phyloP scores from a whole-genome alignment of 768 basidiomycete species.

The Multifurca ochricompacta region DNA sequence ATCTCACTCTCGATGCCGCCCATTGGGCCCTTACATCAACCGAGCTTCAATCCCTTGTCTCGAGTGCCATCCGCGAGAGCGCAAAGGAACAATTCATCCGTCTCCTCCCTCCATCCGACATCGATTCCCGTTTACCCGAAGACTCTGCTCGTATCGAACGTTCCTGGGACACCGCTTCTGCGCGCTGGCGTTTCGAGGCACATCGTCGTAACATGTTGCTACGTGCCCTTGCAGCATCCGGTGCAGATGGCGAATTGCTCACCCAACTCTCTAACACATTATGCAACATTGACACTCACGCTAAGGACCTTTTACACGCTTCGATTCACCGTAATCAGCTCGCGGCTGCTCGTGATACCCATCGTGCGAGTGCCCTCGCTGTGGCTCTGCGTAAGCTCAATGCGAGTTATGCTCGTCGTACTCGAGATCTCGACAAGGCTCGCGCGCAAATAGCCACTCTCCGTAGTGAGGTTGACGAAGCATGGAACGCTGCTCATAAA shows the following conservation, averaged over 20 bases:
- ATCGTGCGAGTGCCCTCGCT: conserved; percentile 69
- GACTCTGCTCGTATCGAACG: conserved; percentile 5
- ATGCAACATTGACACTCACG: conserved; percentile 11
- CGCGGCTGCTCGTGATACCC: conserved; percentile 48
- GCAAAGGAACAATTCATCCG: conserved; percentile 21
- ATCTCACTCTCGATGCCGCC: conserved; percentile 20
- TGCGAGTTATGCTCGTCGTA: conserved; percentile 60
- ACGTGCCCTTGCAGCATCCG: conserved; percentile 14
- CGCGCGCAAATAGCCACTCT: conserved; percentile 45
- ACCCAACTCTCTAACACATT: conserved; percentile 14
- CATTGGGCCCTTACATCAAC: conserved; percentile 21
- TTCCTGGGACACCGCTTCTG: conserved; percentile 10
- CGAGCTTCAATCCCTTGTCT: conserved; percentile 21
- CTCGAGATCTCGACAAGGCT: conserved; percentile 44
- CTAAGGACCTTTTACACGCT: conserved; percentile 46
- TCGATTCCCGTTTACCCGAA: conserved; percentile 2
- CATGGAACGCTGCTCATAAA: conserved; percentile 71
- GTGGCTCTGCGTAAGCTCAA: conserved; percentile 77
- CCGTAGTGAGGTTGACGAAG: conserved; percentile 67
- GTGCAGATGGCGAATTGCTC: conserved; percentile 16
- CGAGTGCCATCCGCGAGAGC: conserved; percentile 21
- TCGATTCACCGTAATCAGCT: conserved; percentile 62
- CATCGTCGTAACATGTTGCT: conserved; percentile 20
- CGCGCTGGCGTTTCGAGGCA: conserved; percentile 20
- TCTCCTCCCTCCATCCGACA: conserved; percentile 14